A percentile compares a stretch with the other conserved stretches of the same genome.
Evolutionary conservation across 139 green algal genomes (phyloP).

Genomic region (Coelastrella sp.): DNA sequence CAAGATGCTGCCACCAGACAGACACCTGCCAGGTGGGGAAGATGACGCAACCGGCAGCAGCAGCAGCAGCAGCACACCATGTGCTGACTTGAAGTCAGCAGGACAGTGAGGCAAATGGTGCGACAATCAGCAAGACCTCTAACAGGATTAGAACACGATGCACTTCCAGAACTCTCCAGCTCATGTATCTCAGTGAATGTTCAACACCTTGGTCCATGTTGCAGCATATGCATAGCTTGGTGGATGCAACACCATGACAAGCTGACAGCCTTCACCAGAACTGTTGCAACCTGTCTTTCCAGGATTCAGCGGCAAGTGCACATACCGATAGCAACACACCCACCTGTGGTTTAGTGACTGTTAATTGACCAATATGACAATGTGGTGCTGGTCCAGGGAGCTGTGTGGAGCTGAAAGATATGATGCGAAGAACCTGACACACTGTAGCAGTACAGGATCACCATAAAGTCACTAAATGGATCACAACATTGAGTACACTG

Average conservation of each 20-base stretch:
- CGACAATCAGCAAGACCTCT: neutral
- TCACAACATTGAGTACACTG: neutral
- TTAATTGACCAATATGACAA: slow-evolving; percentile 62
- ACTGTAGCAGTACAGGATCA: slow-evolving; percentile 43
- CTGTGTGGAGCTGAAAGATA: slow-evolving; percentile 85
- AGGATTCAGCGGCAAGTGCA: neutral
- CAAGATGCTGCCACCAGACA: slow-evolving; percentile 77
- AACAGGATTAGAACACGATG: neutral
- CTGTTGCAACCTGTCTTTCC: neutral
- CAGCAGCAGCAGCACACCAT: neutral
- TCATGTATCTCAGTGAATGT: no score
- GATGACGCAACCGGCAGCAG: neutral
- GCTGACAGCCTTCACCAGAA: neutral
- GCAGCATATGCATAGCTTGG: no score
- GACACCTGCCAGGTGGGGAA: slow-evolving; percentile 24
- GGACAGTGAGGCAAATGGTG: neutral
- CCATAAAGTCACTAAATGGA: neutral
- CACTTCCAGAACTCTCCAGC: no score
- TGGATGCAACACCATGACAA: no score
- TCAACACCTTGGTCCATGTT: no score
- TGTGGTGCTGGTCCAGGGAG: slow-evolving; percentile 89
- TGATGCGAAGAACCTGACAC: slow-evolving; percentile 84
- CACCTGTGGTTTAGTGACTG: slow-evolving; percentile 55
- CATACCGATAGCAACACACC: neutral
- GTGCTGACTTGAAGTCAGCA: neutral